Percentiles rank a stretch among this genome's conserved stretches.
Evolutionary conservation across 495 filamentous ascomycete species (phyloP).

Genomic region (Hyaloscypha variabilis): DNA sequence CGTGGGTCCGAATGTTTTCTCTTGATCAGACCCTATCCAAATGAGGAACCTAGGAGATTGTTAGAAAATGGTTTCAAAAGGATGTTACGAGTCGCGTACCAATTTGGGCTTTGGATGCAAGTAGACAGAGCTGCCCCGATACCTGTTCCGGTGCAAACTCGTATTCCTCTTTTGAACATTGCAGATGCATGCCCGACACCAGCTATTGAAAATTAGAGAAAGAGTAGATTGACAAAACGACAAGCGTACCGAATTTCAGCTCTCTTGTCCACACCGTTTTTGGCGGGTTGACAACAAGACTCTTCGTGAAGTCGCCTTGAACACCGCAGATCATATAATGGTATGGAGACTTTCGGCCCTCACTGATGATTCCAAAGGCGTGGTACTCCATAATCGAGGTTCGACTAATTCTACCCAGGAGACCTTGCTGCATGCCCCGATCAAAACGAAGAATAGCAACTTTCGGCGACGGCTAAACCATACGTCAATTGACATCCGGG

Average conservation of each 20-base stretch:
- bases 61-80: constrained; percentile 8
- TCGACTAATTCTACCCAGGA: constrained; percentile 46
- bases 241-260: constrained; percentile 45
- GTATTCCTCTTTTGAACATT: constrained; percentile 50
- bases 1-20: constrained; percentile 47
- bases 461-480: constrained; percentile 43
- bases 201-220: constrained; percentile 36
- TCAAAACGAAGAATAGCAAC: constrained; percentile 44
- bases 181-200: constrained; percentile 47
- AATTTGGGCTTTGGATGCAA: constrained; percentile 46
- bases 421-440: constrained; percentile 49
- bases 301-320: constrained; percentile 46
- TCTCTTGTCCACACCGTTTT: constrained; percentile 47
- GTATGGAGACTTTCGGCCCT: constrained; percentile 38
- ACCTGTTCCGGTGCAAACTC: constrained; percentile 46
- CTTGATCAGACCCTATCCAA: constrained; percentile 49
- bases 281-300: constrained; percentile 42
- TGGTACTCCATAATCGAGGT: constrained; percentile 52
- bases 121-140: constrained; percentile 48
- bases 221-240: constrained; percentile 1
- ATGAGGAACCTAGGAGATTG: constrained; percentile 41
- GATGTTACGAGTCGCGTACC: constrained; percentile 30
- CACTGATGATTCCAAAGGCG: constrained; percentile 49
- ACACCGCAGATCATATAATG: constrained; percentile 52
- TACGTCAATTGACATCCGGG: constrained; percentile 22